Base-by-base conservation (phyloP, 305 asterid genomes). In the Vinca major region DNA sequence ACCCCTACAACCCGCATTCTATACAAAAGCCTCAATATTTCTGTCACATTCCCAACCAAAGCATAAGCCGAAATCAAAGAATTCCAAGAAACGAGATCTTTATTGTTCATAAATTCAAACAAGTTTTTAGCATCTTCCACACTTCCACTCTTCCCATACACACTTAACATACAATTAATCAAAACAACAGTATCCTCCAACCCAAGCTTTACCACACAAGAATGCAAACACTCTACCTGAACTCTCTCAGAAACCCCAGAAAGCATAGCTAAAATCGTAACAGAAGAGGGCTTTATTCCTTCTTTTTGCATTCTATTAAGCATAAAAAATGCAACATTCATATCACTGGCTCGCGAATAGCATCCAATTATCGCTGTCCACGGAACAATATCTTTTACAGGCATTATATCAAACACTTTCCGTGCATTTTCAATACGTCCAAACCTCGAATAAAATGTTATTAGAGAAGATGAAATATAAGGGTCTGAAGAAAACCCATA, bases 321-420 rank as follows among this genome's bases (percentile, higher is more conserved):
- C 92, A 91, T 39, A 17, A 33, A 60, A 68, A 91, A 87, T 1
- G 85, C 85, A n/a, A 63, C 75, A 53, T 45, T 45, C 74, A 78
- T 63, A 68, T 83, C 87, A 16, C 88, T 83, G 39, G 72, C 73
- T 41, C 83, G 78, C 10, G 92, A 75, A 65, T 85, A 87, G 64
- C 92, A 83, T 72, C 95, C 85, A 3, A 91, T 79, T n/a, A 91
- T 85, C 7, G 91, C 87, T 12, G 97, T 91, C 95, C 92, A 91
- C 0, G 92, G 92, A 71, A 89, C 92, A 63, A 89, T 79, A 58
- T 82, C 82, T 68, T 84, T 86, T 0, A 66, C 70, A 67, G 80
- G 89, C 97, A 91, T 91, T 39, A 13, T 57, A 67, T 86, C 96
- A 71, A 91, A 91, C 84, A 84, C 77, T 53, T 73, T 85, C 11